These are phyloP conservation scores for Evernia prunastri DNA, from an alignment of 495 filamentous ascomycete genomes.

Conservation along the genomic window DNA sequence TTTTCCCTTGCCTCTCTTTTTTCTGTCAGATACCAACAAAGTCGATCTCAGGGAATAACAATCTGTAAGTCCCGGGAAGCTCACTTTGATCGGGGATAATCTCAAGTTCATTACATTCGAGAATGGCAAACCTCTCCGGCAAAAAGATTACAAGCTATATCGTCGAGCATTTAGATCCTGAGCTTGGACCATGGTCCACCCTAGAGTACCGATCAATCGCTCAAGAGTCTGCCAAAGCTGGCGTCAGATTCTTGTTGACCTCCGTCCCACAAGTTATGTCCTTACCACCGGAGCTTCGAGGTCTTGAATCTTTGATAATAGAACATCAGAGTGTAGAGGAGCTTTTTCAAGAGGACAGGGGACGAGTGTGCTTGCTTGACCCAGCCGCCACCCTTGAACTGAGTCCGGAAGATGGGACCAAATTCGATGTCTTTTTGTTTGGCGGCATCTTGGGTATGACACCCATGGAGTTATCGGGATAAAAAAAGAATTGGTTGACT, in stretches of 20 bases:
- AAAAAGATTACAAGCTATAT: constrained; percentile 59
- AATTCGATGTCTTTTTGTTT: constrained; percentile 88
- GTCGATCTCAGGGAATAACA: background rate
- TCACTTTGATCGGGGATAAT: background rate
- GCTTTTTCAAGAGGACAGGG: constrained; percentile 59
- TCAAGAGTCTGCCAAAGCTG: constrained; percentile 61
- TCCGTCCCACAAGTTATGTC: constrained; percentile 64
- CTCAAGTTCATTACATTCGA: background rate
- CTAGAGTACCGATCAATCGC: constrained; percentile 87
- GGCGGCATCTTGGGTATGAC: constrained; percentile 86
- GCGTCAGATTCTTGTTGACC: constrained; percentile 74
- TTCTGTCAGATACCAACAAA: no score
- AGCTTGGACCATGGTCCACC: constrained; percentile 88
- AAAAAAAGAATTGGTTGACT: background rate
- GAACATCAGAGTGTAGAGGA: constrained; percentile 71
- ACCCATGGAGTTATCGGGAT: constrained; percentile 10
- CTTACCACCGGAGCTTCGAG: constrained; percentile 56
- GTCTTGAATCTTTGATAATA: constrained; percentile 54
- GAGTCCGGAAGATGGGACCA: constrained; percentile 70
- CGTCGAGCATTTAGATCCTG: constrained; percentile 88
- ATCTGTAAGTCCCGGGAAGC: background rate
- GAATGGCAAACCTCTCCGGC: constrained; percentile 1
- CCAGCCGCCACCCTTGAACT: constrained; percentile 74
- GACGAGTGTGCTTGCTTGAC: constrained; percentile 79
- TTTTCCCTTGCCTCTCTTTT: background rate